Evolutionary conservation across 345 rosid species (phyloP), one percentile per base, ranked within the genome.

Genomic region (Populus deltoides): DNA sequence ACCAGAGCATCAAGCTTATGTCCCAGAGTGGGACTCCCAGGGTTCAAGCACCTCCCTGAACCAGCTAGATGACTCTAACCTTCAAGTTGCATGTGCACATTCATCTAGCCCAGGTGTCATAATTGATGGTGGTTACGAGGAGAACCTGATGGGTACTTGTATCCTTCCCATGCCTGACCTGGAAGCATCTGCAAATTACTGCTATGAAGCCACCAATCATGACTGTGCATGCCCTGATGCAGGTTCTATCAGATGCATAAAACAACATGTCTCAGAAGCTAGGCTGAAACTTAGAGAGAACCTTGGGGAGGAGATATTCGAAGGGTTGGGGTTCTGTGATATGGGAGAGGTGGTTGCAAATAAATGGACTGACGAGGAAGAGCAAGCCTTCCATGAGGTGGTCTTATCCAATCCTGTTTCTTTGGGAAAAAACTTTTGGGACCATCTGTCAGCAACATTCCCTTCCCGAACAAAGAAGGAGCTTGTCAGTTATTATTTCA

Each of bases 401-500:
- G 86, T 91, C 68, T 82, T 88, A 79, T 88, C 97, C 62, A 87
- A 88, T 74, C 92, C 91, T 10, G 80, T 77, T 22, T 85, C 94
- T 15, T 57, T 65, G 24, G 90, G 88, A 80, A 81, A 74, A 78
- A 88, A 90, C 75, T 93, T 93, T 77, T 93, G 97, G 98, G 85
- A 90, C 45, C 87, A 81, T 67, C 78, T 93, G 33, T 77, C 86
- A 47, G 86, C 72, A 41, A 83, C 83, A 18, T 91, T 93, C 76
- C 90, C 86, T 78, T 85, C 75, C 27, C 90, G 88, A 73, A 81
- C 88, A 25, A 89, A 73, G 75, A 82, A 79, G n/a, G 94, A 91
- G 82, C 81, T 91, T 66, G 87, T 90, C 71, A 88, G 93, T 85
- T 93, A 90, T 80, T 91, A 93, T 83, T 93, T 87, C 55, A 93